phyloP scores from a whole-genome alignment of 768 basidiomycete genomes.

The Lactarius psammicola region DNA sequence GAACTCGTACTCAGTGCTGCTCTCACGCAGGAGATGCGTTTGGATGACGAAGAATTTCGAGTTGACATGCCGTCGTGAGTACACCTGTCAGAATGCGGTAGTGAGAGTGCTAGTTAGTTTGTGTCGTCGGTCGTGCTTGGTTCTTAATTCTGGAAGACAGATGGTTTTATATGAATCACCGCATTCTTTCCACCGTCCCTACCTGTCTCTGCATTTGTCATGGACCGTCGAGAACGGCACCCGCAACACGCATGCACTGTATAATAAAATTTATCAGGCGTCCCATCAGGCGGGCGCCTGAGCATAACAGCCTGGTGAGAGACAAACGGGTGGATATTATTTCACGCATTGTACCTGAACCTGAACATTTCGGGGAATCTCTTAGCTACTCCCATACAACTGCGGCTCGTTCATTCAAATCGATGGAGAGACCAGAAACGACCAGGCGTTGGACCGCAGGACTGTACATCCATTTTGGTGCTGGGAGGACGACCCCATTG shows the following conservation, averaged over 20 bases:
- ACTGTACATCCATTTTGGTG: constrained; percentile 17
- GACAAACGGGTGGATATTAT: background rate
- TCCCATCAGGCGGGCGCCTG: background rate
- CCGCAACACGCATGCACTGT: background rate
- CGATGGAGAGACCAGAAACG: constrained; percentile 15
- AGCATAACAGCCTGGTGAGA: background rate
- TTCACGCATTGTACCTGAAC: background rate
- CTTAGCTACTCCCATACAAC: constrained; percentile 15
- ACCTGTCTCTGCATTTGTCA: constrained; percentile 12
- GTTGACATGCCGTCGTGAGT: constrained; percentile 11
- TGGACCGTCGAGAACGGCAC: constrained; percentile 12
- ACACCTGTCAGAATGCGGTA: background rate
- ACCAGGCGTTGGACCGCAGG: constrained; percentile 20
- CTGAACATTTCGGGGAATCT: background rate
- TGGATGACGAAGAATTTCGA: constrained; percentile 43
- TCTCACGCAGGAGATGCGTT: constrained; percentile 65
- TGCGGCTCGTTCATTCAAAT: constrained; percentile 15
- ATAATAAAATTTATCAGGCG: background rate
- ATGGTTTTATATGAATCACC: constrained; percentile 8
- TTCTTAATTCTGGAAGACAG: constrained; percentile 9
- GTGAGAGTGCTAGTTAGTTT: background rate
- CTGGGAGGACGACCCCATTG: constrained; percentile 9
- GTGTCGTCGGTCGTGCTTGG: constrained; percentile 3
- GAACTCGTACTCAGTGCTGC: constrained; percentile 66
- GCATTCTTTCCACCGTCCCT: constrained; percentile 6